Conservation (phyloP, 768 basidiomycete species). For the Boletus edulis region DNA sequence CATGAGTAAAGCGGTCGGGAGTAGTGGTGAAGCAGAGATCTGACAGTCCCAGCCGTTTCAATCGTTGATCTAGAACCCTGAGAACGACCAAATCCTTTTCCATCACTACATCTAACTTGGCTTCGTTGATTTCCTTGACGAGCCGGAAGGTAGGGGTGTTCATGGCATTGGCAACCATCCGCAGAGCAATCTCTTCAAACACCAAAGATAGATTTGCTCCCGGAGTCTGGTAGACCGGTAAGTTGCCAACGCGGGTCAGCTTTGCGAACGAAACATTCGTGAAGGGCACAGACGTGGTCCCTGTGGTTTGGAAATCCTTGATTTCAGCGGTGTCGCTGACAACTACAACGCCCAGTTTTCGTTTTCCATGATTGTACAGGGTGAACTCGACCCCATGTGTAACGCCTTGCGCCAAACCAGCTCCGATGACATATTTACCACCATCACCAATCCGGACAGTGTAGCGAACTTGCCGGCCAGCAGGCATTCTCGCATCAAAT, state of each 20-base stretch:
- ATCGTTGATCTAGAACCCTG: constrained; percentile 3
- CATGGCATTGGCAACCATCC: background rate
- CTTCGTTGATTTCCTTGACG: background rate
- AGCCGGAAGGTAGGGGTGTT: background rate
- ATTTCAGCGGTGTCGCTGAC: constrained; percentile 16
- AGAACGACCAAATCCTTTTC: background rate
- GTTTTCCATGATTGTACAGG: constrained; percentile 14
- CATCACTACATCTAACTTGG: background rate
- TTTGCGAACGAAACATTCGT: constrained; percentile 1
- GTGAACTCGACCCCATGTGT: constrained; percentile 15
- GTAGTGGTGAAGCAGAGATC: background rate
- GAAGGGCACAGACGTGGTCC: background rate
- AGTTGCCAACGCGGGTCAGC: background rate
- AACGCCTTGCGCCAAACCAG: constrained; percentile 30
- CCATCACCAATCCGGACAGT: background rate
- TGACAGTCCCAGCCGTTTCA: constrained; percentile 1
- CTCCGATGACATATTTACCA: constrained; percentile 17
- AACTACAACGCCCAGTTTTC: background rate
- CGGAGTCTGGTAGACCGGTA: background rate
- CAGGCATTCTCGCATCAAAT: constrained; percentile 22
- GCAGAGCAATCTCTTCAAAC: background rate
- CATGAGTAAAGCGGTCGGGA: background rate
- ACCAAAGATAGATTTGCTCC: background rate
- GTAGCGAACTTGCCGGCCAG: constrained; percentile 6
- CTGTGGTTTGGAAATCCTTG: constrained; percentile 13